Evolutionary conservation across 2,329 filamentous ascomycete genomes (phyloP).

Genomic region (Bipolaris victoriae): DNA sequence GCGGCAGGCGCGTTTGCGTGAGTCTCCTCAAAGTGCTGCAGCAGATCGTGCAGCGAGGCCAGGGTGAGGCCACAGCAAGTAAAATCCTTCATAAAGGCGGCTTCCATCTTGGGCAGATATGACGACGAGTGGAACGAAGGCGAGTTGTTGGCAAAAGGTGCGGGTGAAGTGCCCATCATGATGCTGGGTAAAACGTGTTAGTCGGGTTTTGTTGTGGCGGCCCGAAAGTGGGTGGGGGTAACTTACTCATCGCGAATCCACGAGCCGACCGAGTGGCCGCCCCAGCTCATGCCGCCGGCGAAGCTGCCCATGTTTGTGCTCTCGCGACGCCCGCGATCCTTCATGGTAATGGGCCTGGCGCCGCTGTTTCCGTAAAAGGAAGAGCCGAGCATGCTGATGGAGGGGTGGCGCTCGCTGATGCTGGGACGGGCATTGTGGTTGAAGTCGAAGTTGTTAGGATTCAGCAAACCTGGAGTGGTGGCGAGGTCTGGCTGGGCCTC

Average conservation of each 20-base stretch:
- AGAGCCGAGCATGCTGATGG: conserved; percentile 54
- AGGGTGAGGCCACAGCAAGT: conserved; percentile 90
- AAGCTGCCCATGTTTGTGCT: conserved; percentile 67
- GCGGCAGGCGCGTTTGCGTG: conserved; percentile 74
- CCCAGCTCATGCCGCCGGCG: conserved; percentile 91
- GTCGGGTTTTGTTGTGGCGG: conserved; percentile 17
- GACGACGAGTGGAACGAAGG: conserved; percentile 96
- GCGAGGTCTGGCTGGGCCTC: conserved; percentile 43
- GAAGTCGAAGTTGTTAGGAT: conserved; percentile 42
- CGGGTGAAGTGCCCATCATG: conserved; percentile 97
- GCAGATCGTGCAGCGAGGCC: conserved; percentile 88
- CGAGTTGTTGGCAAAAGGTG: conserved; percentile 75
- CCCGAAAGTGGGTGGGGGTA: conserved; percentile 9
- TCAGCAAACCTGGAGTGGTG: conserved; percentile 52
- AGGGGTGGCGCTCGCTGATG: conserved; percentile 59
- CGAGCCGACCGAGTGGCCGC: conserved; percentile 92
- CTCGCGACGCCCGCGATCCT: conserved; percentile 62
- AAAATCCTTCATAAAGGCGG: conserved; percentile 97
- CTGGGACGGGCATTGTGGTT: conserved; percentile 39
- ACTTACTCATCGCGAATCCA: conserved; percentile 99
- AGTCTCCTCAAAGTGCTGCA: conserved; percentile 95
- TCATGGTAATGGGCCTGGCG: conserved; percentile 66
- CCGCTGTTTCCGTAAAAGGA: conserved; percentile 62
- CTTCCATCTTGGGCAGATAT: conserved; percentile 94
- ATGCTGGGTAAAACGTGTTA: conserved; percentile 65